These are phyloP conservation scores for Globisporangium yorkense DNA, from an alignment of 352 stramenopile genomes.

Conservation along the genomic window DNA sequence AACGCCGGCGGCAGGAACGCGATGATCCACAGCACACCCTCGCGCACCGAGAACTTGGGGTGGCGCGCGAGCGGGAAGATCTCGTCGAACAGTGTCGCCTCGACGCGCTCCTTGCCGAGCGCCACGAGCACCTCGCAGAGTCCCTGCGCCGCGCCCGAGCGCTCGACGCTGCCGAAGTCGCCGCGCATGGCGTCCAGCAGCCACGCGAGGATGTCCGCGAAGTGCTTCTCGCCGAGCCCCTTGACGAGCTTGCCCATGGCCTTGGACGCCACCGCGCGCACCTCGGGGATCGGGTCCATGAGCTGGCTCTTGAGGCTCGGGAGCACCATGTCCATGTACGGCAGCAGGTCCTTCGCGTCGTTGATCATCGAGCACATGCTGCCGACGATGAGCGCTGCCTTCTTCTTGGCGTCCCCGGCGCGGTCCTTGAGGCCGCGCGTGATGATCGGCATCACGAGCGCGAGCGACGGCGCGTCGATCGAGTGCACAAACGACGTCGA, in stretches of 20 bases:
- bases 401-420: slow-evolving; percentile 96
- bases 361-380: slow-evolving; percentile 99
- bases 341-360: slow-evolving; percentile 95
- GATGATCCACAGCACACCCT: slow-evolving; percentile 99
- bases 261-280: slow-evolving; percentile 93
- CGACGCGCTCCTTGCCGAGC: slow-evolving; percentile 71
- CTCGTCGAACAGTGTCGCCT: slow-evolving; percentile 84
- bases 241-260: slow-evolving; percentile 94
- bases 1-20: slow-evolving; percentile 97
- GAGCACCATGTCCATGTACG: slow-evolving; percentile 97
- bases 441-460: slow-evolving; percentile 99
- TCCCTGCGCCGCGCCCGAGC: slow-evolving; percentile 97
- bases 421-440: slow-evolving; percentile 97
- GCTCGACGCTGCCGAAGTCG: slow-evolving; percentile 94
- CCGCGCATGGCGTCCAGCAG: slow-evolving; percentile 95
- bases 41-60: slow-evolving; percentile 92
- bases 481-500: slow-evolving; percentile 98
- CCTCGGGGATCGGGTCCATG: slow-evolving; percentile 93
- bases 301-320: slow-evolving; percentile 93
- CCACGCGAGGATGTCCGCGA: slow-evolving; percentile 96
- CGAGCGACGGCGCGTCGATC: slow-evolving; percentile 98
- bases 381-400: slow-evolving; percentile 97
- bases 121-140: slow-evolving; percentile 95
- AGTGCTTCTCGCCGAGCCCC: slow-evolving; percentile 94
- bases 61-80: slow-evolving; percentile 95